These are phyloP conservation scores for Recurvomyces mirabilis DNA, from an alignment of 495 filamentous ascomycete species.

Conservation along the genomic window DNA sequence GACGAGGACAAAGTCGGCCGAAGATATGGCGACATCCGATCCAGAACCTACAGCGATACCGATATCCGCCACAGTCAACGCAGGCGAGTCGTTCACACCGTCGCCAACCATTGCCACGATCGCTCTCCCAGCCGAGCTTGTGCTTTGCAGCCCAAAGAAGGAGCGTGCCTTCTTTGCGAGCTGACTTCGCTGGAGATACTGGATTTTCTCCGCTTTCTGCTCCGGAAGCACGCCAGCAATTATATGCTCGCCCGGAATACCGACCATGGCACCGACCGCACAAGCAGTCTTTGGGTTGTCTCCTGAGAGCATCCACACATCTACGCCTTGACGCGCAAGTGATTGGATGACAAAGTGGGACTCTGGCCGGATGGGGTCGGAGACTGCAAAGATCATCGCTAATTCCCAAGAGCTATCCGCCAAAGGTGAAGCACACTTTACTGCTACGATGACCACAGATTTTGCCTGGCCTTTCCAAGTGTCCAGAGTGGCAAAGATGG, in stretches of 20 bases:
- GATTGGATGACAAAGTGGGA: conserved; percentile 52
- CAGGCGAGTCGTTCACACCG: conserved; percentile 82
- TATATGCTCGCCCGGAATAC: conserved; percentile 62
- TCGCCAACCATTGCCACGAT: conserved; percentile 65
- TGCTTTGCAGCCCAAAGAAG: too few species aligned
- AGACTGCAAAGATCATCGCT: conserved; percentile 24
- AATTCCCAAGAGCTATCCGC: conserved; percentile 17
- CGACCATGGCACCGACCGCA: conserved; percentile 61
- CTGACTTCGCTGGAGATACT: conserved; percentile 57
- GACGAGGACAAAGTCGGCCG: conserved; percentile 76
- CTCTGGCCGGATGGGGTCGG: conserved; percentile 71
- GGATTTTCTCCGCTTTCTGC: conserved; percentile 77
- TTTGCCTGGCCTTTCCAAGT: conserved; percentile 28
- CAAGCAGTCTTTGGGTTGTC: conserved; percentile 61
- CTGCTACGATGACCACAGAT: conserved; percentile 27
- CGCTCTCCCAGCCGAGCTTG: conserved; percentile 19
- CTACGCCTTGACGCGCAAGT: conserved; percentile 54
- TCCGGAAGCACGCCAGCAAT: conserved; percentile 80
- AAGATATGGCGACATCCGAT: conserved; percentile 72
- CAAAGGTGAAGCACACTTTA: not conserved
- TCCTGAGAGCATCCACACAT: conserved; percentile 87
- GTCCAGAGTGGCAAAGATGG: conserved; percentile 12
- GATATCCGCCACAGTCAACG: conserved; percentile 67
- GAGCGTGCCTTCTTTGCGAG: too few species aligned
- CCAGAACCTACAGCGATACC: conserved; percentile 77